A percentile compares a stretch with the other conserved stretches of the same genome.
These are phyloP conservation scores for Verticillium isaacii DNA, from an alignment of 2,329 filamentous ascomycete genomes.

Conservation along the genomic window DNA sequence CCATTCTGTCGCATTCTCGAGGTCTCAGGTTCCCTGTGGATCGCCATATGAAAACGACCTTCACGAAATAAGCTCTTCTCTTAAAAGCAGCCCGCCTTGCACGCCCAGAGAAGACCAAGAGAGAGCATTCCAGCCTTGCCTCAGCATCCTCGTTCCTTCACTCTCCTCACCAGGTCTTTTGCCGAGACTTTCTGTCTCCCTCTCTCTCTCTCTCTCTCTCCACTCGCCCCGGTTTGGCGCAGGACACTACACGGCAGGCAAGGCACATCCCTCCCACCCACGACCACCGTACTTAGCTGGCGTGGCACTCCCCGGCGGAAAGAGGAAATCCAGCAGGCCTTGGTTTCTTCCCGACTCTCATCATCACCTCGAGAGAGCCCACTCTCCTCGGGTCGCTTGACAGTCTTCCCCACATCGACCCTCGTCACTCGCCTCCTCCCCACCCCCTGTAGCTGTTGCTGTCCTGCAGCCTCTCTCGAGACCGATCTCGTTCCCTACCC, in stretches of 20 bases:
- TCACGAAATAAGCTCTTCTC: background rate
- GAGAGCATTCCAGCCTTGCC: background rate
- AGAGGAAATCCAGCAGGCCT: slow-evolving; percentile 3
- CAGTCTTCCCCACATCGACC: background rate
- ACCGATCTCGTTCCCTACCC: background rate
- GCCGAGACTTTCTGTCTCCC: background rate
- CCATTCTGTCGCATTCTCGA: slow-evolving; percentile 1
- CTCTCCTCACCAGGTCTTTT: background rate
- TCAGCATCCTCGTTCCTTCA: background rate
- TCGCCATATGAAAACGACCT: background rate
- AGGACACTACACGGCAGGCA: slow-evolving; percentile 1
- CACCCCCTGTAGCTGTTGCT: background rate
- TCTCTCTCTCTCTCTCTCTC: background rate
- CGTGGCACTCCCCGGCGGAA: background rate
- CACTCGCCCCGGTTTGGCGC: slow-evolving; percentile 2
- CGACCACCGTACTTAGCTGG: background rate
- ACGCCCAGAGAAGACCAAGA: slow-evolving; percentile 1
- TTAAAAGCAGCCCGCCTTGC: background rate
- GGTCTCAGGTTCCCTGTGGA: slow-evolving; percentile 3
- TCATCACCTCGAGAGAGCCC: background rate
- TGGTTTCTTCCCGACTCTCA: slow-evolving; percentile 1
- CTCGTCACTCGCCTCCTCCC: background rate
- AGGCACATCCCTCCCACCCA: background rate
- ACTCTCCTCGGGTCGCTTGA: background rate
- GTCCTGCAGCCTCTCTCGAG: background rate